Conservation (phyloP, 1,139 yeast species). For the Suhomyces wounanorum region DNA sequence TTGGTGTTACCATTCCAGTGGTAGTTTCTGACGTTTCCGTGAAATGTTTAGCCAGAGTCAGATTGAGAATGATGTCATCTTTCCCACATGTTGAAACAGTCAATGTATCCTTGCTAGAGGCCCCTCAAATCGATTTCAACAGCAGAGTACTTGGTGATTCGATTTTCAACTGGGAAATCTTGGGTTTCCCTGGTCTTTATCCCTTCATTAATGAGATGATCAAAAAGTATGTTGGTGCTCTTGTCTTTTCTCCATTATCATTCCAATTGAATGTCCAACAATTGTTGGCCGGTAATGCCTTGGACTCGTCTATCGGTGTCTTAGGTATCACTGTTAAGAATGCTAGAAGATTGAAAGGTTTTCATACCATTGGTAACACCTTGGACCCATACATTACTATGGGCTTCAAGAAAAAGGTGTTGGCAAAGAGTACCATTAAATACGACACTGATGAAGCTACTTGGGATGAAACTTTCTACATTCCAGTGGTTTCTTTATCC, state of each 20-base stretch:
- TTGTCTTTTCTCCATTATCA: constrained; percentile 84
- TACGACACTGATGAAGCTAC: constrained; percentile 67
- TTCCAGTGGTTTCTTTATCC: constrained; percentile 72
- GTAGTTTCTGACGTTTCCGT: constrained; percentile 63
- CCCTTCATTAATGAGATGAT: constrained; percentile 83
- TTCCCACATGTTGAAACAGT: constrained; percentile 94
- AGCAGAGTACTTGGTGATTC: constrained; percentile 75
- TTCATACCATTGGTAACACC: constrained; percentile 71
- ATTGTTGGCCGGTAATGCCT: constrained; percentile 79
- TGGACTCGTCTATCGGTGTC: constrained; percentile 85
- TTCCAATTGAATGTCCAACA: constrained; percentile 92
- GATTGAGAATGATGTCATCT: constrained; percentile 84
- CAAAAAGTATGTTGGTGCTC: constrained; percentile 82
- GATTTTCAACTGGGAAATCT: constrained; percentile 82
- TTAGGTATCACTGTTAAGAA: constrained; percentile 65
- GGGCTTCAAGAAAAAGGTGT: constrained; percentile 57
- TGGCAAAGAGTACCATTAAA: constrained; percentile 68
- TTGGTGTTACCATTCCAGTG: constrained; percentile 67
- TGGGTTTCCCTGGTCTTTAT: constrained; percentile 81
- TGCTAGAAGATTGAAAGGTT: constrained; percentile 70
- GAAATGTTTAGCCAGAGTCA: constrained; percentile 69
- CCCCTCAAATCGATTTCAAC: constrained; percentile 85
- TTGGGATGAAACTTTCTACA: constrained; percentile 78
- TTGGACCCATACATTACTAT: constrained; percentile 87
- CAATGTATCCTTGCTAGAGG: constrained; percentile 77